These are phyloP conservation scores for Mortierella antarctica DNA, from an alignment of 192 early-diverging fungal genomes.

Conservation along the genomic window DNA sequence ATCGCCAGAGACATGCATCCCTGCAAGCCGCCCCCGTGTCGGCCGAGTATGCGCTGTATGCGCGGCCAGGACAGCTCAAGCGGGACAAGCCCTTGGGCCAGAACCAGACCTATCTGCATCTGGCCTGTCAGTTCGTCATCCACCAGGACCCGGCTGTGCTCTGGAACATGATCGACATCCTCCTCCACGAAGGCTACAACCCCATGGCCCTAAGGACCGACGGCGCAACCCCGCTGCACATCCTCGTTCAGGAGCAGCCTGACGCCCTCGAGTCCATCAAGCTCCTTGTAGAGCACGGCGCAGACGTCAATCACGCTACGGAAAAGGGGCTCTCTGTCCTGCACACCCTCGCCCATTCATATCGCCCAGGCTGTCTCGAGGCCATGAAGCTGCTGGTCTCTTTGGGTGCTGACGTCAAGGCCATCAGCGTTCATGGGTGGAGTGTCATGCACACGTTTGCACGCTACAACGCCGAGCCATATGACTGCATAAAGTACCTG, in stretches of 20 bases:
- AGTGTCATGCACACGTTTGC: slow-evolving; percentile 59
- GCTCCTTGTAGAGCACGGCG: slow-evolving; percentile 62
- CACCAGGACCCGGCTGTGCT: slow-evolving; percentile 32
- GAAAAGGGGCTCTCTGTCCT: slow-evolving; percentile 47
- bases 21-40: slow-evolving; percentile 13
- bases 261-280: slow-evolving; percentile 51
- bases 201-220: slow-evolving; percentile 42
- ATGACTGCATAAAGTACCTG: slow-evolving; percentile 56
- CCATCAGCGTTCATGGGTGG: slow-evolving; percentile 75
- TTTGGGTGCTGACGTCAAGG: slow-evolving; percentile 70
- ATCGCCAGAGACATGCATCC: not conserved
- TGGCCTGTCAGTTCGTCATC: slow-evolving; percentile 39
- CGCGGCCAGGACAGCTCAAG: slow-evolving; percentile 47
- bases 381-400: slow-evolving; percentile 63
- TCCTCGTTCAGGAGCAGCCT: slow-evolving; percentile 49
- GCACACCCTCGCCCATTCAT: slow-evolving; percentile 53
- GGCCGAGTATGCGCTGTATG: slow-evolving; percentile 46
- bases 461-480: slow-evolving; percentile 57
- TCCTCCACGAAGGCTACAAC: slow-evolving; percentile 43
- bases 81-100: slow-evolving; percentile 38
- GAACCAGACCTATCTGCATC: slow-evolving; percentile 50
- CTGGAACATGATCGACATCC: slow-evolving; percentile 54
- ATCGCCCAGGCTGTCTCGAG: slow-evolving; percentile 67
- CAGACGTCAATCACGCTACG: slow-evolving; percentile 60
- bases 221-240: slow-evolving; percentile 41